phyloP scores from a whole-genome alignment of 345 rosid genomes.

The Boechera divaricarpa region DNA sequence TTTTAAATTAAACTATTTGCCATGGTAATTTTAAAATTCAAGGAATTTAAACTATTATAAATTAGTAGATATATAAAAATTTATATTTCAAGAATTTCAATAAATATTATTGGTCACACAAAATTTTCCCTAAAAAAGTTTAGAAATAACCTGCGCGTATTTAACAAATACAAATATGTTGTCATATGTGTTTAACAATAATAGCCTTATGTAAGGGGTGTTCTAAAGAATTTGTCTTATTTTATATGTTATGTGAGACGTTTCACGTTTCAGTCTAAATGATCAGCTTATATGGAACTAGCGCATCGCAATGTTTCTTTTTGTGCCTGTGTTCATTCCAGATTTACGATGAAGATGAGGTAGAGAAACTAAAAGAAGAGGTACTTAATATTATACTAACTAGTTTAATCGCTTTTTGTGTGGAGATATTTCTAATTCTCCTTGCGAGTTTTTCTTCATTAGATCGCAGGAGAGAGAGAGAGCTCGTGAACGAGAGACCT shows the following conservation, averaged over 20 bases:
- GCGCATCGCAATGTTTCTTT: neutral
- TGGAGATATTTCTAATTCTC: neutral
- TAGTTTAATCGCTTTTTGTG: neutral
- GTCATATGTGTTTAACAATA: too few relatives aligned
- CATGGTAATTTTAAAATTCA: too few relatives aligned
- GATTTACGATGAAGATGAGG: conserved; percentile 41
- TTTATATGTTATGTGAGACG: neutral
- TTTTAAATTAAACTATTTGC: too few relatives aligned
- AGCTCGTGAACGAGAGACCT: conserved; percentile 19
- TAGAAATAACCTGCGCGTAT: too few relatives aligned
- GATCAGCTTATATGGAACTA: neutral
- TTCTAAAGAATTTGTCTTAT: too few relatives aligned
- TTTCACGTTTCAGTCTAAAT: neutral
- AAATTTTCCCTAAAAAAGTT: too few relatives aligned
- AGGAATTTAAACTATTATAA: too few relatives aligned
- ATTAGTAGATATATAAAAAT: too few relatives aligned
- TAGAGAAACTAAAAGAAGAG: conserved; percentile 51
- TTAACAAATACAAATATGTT: too few relatives aligned
- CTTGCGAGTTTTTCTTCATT: neutral
- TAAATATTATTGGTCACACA: too few relatives aligned
- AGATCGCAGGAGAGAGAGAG: conserved; percentile 21
- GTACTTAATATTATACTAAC: conserved; percentile 33
- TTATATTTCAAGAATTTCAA: too few relatives aligned
- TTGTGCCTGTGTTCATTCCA: neutral
- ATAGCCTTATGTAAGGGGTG: neutral